A percentile compares a stretch with the other conserved stretches of the same genome.
Evolutionary conservation across 306 rosid species (phyloP).

Genomic region (Quercus engelmannii): DNA sequence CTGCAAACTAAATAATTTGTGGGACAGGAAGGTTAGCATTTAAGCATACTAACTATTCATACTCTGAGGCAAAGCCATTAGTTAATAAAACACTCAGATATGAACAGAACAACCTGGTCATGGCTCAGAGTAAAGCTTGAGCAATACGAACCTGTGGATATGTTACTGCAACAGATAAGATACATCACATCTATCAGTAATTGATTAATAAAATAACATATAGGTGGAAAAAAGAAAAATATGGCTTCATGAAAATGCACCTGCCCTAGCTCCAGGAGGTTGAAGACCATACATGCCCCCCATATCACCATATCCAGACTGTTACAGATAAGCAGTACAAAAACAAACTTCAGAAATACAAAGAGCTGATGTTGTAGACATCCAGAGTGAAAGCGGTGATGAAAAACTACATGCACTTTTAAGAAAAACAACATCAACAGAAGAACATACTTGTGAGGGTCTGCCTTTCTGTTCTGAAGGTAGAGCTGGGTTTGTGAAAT

Average conservation of each 20-base stretch:
- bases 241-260: constrained; percentile 26
- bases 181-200: constrained; percentile 27
- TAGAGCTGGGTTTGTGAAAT: constrained; percentile 84
- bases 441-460: constrained; percentile 65
- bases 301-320: constrained; percentile 88
- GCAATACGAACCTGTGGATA: constrained; percentile 78
- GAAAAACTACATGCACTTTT: background rate
- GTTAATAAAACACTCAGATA: constrained; percentile 7
- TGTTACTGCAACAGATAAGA: constrained; percentile 42
- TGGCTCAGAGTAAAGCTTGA: constrained; percentile 12
- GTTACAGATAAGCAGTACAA: constrained; percentile 16
- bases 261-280: constrained; percentile 70
- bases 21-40: background rate
- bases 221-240: constrained; percentile 8
- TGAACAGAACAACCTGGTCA: constrained; percentile 19
- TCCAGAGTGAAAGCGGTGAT: background rate
- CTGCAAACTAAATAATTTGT: background rate
- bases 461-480: constrained; percentile 97
- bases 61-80: background rate
- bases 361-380: background rate
- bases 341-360: background rate
- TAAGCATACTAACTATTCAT: background rate
- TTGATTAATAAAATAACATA: constrained; percentile 15
- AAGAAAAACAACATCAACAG: constrained; percentile 1
- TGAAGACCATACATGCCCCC: constrained; percentile 72